Conservation (phyloP, 139 green algal species). For the Klebsormidium nitens region DNA sequence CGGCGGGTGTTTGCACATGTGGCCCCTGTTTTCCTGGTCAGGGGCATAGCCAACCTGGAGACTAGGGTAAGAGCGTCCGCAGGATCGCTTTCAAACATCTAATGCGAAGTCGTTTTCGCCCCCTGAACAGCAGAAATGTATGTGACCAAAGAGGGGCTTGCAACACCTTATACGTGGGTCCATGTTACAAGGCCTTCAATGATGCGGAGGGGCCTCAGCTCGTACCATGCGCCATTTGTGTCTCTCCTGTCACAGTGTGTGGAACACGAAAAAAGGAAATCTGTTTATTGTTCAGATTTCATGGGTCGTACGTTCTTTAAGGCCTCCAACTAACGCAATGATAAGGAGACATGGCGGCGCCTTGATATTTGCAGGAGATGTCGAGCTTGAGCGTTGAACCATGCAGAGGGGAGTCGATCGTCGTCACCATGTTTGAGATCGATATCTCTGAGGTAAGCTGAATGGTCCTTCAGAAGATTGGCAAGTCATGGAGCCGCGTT, state of each 20-base stretch:
- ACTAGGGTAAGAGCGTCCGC: constrained; percentile 59
- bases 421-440: constrained; percentile 29
- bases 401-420: background rate
- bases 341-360: too few relatives aligned
- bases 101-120: too few relatives aligned
- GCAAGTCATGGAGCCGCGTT: background rate
- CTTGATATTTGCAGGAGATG: constrained; percentile 30
- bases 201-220: too few relatives aligned
- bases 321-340: too few relatives aligned
- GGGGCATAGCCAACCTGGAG: constrained; percentile 69
- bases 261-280: too few relatives aligned
- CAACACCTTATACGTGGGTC: background rate
- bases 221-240: too few relatives aligned
- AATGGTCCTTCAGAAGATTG: background rate
- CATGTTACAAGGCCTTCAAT: background rate
- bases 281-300: too few relatives aligned
- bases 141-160: too few relatives aligned
- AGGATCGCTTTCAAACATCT: too few relatives aligned
- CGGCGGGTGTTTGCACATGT: constrained; percentile 82
- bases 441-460: constrained; percentile 9
- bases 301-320: too few relatives aligned
- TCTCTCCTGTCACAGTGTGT: too few relatives aligned
- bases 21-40: constrained; percentile 71
- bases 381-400: constrained; percentile 34
- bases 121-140: too few relatives aligned